A percentile compares a stretch with the other conserved stretches of the same genome.
phyloP scores from a whole-genome alignment of 768 basidiomycete species.

The Agrocybe praecox region DNA sequence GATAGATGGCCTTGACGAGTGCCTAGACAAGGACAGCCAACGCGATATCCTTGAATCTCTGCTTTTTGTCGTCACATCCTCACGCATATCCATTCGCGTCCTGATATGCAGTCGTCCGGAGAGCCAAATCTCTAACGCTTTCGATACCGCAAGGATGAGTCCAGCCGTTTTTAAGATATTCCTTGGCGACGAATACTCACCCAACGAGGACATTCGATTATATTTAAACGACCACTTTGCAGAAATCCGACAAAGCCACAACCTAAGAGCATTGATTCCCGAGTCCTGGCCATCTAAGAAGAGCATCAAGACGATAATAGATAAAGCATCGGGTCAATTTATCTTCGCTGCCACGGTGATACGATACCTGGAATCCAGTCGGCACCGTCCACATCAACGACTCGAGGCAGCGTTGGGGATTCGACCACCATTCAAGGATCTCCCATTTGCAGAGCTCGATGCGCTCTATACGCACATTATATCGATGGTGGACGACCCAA shows the following conservation, averaged over 20 bases:
- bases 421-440: no score
- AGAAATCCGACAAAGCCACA: not conserved
- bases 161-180: not conserved
- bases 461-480: no score
- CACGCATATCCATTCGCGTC: not conserved
- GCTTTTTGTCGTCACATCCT: not conserved
- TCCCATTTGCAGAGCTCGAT: no score
- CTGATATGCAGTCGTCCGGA: conserved; percentile 2
- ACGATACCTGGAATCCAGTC: not conserved
- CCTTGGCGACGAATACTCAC: not conserved
- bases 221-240: not conserved
- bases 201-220: not conserved
- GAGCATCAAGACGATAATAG: not conserved
- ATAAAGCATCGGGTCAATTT: conserved; percentile 1
- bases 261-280: not conserved
- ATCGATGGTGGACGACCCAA: no score
- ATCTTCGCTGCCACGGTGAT: conserved; percentile 1
- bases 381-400: no score
- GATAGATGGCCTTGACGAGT: not conserved
- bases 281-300: not conserved
- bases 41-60: not conserved
- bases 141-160: not conserved
- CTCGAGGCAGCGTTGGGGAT: no score
- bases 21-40: not conserved
- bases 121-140: not conserved